phyloP scores from a whole-genome alignment of 169 alveolate species.

The Plasmodium malariae region DNA sequence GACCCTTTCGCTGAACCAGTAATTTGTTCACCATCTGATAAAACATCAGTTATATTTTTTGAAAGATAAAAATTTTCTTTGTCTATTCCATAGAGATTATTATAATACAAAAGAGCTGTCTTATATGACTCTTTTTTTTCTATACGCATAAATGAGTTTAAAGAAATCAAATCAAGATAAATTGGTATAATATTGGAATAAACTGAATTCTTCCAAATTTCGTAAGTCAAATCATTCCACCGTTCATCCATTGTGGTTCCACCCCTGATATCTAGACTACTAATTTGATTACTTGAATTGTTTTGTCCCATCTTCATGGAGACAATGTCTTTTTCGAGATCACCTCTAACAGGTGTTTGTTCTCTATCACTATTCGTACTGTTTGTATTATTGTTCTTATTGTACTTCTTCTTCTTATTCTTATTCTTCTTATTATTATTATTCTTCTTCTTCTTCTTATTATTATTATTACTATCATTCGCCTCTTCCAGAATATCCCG shows the following conservation, averaged over 20 bases:
- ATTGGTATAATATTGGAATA: conserved; percentile 40
- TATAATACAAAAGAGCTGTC: conserved; percentile 33
- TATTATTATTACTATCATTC: background rate
- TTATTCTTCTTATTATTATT: background rate
- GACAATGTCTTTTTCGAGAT: no score
- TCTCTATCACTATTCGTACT: background rate
- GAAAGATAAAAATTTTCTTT: conserved; percentile 55
- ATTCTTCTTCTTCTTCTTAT: background rate
- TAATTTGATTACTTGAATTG: background rate
- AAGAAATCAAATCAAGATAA: conserved; percentile 45
- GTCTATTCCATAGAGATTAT: conserved; percentile 38
- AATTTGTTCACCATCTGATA: conserved; percentile 54
- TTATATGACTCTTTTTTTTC: conserved; percentile 52
- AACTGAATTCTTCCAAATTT: conserved; percentile 49
- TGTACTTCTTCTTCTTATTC: background rate
- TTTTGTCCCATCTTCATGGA: background rate
- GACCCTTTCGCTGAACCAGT: conserved; percentile 72
- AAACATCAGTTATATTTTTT: conserved; percentile 32
- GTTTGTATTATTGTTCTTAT: background rate
- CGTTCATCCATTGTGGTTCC: conserved; percentile 21
- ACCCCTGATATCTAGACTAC: conserved; percentile 36
- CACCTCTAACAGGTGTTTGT: no score
- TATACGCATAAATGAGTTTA: conserved; percentile 52
- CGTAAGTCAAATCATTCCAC: conserved; percentile 48
- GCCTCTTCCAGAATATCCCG: background rate